These are phyloP conservation scores for Coemansia sp. DNA, from an alignment of 192 early-diverging fungal genomes.

Conservation along the genomic window DNA sequence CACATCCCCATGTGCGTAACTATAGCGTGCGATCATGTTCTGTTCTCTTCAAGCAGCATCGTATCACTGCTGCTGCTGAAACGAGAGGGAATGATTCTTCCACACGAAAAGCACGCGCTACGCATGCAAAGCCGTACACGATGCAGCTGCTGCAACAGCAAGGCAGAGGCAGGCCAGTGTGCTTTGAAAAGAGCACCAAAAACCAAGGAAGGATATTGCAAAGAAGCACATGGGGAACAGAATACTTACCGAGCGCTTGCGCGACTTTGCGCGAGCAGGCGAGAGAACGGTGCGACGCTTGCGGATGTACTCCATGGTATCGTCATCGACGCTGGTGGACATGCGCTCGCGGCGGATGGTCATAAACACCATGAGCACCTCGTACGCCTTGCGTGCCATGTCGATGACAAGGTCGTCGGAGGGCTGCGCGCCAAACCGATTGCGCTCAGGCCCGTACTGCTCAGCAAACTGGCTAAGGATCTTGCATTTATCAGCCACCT, in stretches of 20 bases:
- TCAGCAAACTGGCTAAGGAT: constrained; percentile 52
- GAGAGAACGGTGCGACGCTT: constrained; percentile 57
- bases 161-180: too few species aligned
- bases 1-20: too few species aligned
- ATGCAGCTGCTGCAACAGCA: too few species aligned
- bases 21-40: too few species aligned
- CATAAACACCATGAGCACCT: constrained; percentile 57
- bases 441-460: constrained; percentile 52
- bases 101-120: too few species aligned
- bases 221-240: background rate
- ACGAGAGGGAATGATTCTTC: too few species aligned
- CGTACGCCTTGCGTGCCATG: constrained; percentile 57
- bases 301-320: constrained; percentile 59
- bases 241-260: constrained; percentile 55
- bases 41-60: too few species aligned
- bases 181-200: too few species aligned
- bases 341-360: constrained; percentile 53
- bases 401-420: constrained; percentile 55
- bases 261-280: constrained; percentile 37
- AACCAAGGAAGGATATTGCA: background rate
- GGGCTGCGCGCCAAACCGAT: constrained; percentile 55
- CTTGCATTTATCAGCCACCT: constrained; percentile 53
- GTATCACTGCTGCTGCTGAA: too few species aligned
- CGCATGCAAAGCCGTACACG: too few species aligned
- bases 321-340: constrained; percentile 48